Evolutionary conservation across 129 eudicot species (phyloP).

Genomic region (Rutidosis leptorrhynchoides): DNA sequence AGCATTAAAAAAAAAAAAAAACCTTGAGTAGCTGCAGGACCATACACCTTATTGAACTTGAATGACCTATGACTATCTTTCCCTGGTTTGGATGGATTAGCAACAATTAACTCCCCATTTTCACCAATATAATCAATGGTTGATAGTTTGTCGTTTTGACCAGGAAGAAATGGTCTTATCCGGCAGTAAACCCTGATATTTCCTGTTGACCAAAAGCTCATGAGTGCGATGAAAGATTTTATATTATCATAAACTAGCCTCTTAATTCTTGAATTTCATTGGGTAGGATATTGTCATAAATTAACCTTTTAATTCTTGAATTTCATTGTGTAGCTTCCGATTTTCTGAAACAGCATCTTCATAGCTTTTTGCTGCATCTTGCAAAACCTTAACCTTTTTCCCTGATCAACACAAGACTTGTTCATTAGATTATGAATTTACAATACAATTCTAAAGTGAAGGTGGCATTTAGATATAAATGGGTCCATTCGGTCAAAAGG

Average conservation of each 20-base stretch:
- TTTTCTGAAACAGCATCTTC: slow-evolving; percentile 63
- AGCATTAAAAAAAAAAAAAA: slow-evolving; percentile 7
- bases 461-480: neutral
- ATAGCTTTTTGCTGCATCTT: slow-evolving; percentile 66
- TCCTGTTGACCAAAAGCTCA: slow-evolving; percentile 52
- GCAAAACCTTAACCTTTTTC: slow-evolving; percentile 48
- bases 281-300: slow-evolving; percentile 40
- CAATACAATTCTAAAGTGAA: neutral
- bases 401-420: slow-evolving; percentile 33
- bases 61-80: slow-evolving; percentile 74
- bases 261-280: slow-evolving; percentile 92
- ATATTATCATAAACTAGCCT: slow-evolving; percentile 14
- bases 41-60: slow-evolving; percentile 91
- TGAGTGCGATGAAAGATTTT: slow-evolving; percentile 13
- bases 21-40: slow-evolving; percentile 92
- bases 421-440: slow-evolving; percentile 4
- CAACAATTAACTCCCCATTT: slow-evolving; percentile 69
- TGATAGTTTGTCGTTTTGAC: slow-evolving; percentile 64
- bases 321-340: slow-evolving; percentile 83
- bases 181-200: slow-evolving; percentile 97
- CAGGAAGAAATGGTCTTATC: slow-evolving; percentile 82
- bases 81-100: slow-evolving; percentile 78
- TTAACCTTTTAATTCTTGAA: slow-evolving; percentile 88
- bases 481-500: neutral
- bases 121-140: slow-evolving; percentile 67